Conservation (phyloP, 495 filamentous ascomycete species). For the Xeromyces bisporus region DNA sequence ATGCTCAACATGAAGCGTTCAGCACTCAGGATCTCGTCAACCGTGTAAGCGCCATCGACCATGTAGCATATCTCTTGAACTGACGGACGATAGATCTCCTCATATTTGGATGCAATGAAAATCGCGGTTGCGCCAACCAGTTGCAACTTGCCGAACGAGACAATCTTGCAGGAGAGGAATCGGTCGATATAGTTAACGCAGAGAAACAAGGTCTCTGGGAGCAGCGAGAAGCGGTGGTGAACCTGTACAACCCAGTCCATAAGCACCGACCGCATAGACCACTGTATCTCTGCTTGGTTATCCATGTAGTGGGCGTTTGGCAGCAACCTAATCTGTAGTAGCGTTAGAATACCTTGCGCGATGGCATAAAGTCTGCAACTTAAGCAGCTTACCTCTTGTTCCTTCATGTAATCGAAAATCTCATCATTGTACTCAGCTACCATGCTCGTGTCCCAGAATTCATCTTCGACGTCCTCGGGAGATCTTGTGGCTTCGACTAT, state of each 20-base stretch:
- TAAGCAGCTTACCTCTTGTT: slow-evolving; percentile 66
- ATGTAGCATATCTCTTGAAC: slow-evolving; percentile 94
- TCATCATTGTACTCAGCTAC: slow-evolving; percentile 92
- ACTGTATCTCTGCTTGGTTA: slow-evolving; percentile 88
- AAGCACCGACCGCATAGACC: slow-evolving; percentile 94
- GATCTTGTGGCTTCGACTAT: slow-evolving; percentile 45
- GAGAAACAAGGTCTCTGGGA: slow-evolving; percentile 89
- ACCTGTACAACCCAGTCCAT: slow-evolving; percentile 99
- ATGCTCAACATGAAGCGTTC: slow-evolving; percentile 96
- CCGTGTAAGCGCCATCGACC: slow-evolving; percentile 80
- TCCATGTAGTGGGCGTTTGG: slow-evolving; percentile 94
- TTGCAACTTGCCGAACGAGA: slow-evolving; percentile 87
- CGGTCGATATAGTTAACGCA: slow-evolving; percentile 92
- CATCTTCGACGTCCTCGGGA: slow-evolving; percentile 60
- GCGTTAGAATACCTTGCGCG: no score
- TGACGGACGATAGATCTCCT: slow-evolving; percentile 94
- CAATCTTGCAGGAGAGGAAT: slow-evolving; percentile 85
- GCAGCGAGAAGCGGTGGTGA: slow-evolving; percentile 72
- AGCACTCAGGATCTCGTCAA: slow-evolving; percentile 89
- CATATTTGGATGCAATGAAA: slow-evolving; percentile 93
- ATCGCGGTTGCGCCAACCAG: slow-evolving; percentile 92
- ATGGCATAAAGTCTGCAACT: no score
- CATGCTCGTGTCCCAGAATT: slow-evolving; percentile 91
- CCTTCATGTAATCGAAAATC: slow-evolving; percentile 80
- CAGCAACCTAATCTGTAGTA: slow-evolving; percentile 54